These are phyloP conservation scores for Lecanicillium sp. DNA, from an alignment of 2,329 filamentous ascomycete genomes.

Conservation along the genomic window DNA sequence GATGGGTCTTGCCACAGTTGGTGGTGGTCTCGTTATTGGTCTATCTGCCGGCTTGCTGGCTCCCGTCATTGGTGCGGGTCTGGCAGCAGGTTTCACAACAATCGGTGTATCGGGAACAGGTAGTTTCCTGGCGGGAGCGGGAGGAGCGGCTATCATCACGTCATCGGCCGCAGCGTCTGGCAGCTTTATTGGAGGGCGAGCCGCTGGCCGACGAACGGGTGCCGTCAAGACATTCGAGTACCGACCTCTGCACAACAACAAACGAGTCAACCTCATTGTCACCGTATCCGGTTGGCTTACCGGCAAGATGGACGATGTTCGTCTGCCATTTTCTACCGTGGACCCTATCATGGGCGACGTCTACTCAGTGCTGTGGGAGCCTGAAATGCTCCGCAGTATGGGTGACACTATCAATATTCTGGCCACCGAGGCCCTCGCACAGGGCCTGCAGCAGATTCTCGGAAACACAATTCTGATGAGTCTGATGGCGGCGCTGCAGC, in stretches of 20 bases:
- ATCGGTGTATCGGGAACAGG: constrained; percentile 87
- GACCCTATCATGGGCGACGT: constrained; percentile 98
- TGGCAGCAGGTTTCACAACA: constrained; percentile 91
- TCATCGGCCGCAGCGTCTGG: constrained; percentile 82
- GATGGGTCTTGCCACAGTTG: constrained; percentile 95
- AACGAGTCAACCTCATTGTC: constrained; percentile 89
- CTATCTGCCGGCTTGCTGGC: constrained; percentile 87
- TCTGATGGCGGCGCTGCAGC: constrained; percentile 85
- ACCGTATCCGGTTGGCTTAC: constrained; percentile 98
- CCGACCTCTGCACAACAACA: constrained; percentile 93
- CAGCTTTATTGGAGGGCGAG: constrained; percentile 76
- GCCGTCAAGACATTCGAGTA: constrained; percentile 97
- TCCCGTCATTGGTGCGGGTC: constrained; percentile 86
- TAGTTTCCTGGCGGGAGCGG: constrained; percentile 83
- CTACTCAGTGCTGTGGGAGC: constrained; percentile 95
- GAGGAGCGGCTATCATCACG: constrained; percentile 90
- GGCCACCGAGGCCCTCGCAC: constrained; percentile 94
- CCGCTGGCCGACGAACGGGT: constrained; percentile 81
- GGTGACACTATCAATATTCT: constrained; percentile 98
- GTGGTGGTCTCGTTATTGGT: constrained; percentile 90
- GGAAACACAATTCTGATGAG: constrained; percentile 82
- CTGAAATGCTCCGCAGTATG: constrained; percentile 96
- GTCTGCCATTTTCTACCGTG: constrained; percentile 90
- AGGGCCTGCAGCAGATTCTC: constrained; percentile 91
- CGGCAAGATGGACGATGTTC: constrained; percentile 93